Evolutionary conservation across 805 yeast genomes (phyloP), one percentile per base, ranked within the genome.

Genomic region (Wickerhamiella galacta): DNA sequence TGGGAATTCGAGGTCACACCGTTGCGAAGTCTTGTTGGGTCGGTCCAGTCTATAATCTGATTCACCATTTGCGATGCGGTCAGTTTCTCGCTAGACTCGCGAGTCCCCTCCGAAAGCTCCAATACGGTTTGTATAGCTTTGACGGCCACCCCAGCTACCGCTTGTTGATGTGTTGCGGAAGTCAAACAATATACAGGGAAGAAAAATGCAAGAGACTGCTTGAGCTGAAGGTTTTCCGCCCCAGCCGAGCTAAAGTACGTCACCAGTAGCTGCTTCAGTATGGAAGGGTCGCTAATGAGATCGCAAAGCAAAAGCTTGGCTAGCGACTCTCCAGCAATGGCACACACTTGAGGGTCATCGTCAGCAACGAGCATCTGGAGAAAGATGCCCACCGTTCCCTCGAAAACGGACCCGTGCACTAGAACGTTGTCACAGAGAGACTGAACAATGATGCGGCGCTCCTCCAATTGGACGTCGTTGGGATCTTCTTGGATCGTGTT

Each of bases 141-240:
- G 4, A 17, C 6, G 15, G 12, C 20, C 20, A 18, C 21, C 30
- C 15, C 4, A 6, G 73, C 64, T 46, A 83, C 55, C 38, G 73
- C 61, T 31, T 63, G 65, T 51, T 81, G 95, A 49, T 83, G 93
- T 12, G 57, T 57, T 0, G 62, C 58, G 45, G 75, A 83, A 21
- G 93, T 77, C 47, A 72, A 77, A 24, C 90, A 73, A 51, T 79
- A 82, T 0, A 79, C 93, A 0, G 95, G 95, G 12, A 85, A 62
- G 50, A 93, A 83, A 47, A 80, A 85, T 7, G 90, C 70, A 38
- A 85, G 66, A 0, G 79, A 78, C 52, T 85, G 95, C 30, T 73
- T 62, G 39, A 85, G 58, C 11, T 72, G 68, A 36, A 69, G 75
- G 44, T 81, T 81, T 4, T 60, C 54, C 4, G 68, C 53, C 34